Evolutionary conservation across 1,284 basidiomycete species (phyloP).

Genomic region (Cutaneotrichosporon dermatis): DNA sequence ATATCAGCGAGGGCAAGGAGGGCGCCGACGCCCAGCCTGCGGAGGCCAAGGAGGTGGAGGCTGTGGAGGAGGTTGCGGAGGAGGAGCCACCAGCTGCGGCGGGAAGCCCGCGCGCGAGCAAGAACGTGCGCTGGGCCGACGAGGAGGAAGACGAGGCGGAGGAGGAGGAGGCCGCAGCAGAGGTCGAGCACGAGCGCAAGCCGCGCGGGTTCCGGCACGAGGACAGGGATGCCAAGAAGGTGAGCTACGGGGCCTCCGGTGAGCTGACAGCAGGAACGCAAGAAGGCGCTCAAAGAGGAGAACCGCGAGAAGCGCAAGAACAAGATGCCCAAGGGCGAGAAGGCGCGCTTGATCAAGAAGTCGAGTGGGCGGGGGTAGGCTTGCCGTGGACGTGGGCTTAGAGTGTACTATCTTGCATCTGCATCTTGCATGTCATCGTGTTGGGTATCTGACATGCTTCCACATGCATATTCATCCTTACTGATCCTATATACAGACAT

Average conservation of each 20-base stretch:
- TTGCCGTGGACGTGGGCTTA: not conserved
- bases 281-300: conserved; percentile 80
- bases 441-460: not conserved
- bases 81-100: not conserved
- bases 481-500: too few relatives aligned
- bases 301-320: conserved; percentile 79
- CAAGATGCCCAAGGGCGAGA: conserved; percentile 92
- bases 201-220: conserved; percentile 83
- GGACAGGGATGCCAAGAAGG: conserved; percentile 88
- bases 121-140: conserved; percentile 16
- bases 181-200: conserved; percentile 54
- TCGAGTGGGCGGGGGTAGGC: conserved; percentile 16
- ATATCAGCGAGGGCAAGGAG: conserved; percentile 41
- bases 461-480: not conserved
- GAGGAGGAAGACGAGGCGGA: conserved; percentile 35
- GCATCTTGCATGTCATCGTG: not conserved
- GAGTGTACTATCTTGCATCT: not conserved
- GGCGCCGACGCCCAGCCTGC: too few relatives aligned
- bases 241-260: conserved; percentile 44
- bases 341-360: conserved; percentile 73
- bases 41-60: not conserved
- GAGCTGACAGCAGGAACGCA: conserved; percentile 66
- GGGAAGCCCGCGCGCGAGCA: too few relatives aligned
- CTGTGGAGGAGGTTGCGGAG: not conserved
- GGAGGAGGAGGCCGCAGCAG: conserved; percentile 43